phyloP scores from a whole-genome alignment of 106 monocot genomes.

The Dioscorea dumetorum region DNA sequence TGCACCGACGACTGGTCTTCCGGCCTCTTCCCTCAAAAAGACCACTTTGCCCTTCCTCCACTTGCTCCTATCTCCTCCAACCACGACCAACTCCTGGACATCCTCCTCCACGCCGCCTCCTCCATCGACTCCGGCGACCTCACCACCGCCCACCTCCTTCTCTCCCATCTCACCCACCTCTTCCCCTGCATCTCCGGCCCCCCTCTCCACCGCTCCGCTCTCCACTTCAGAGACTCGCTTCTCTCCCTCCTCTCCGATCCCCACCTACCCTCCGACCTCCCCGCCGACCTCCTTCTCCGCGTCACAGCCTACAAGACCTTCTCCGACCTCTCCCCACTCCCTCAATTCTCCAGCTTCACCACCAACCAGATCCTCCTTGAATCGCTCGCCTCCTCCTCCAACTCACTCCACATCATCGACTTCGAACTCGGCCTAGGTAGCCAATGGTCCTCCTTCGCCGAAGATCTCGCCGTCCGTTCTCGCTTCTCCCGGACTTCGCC shows the following conservation, averaged over 20 bases:
- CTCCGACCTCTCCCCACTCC: slow-evolving; percentile 67
- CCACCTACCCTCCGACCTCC: slow-evolving; percentile 6
- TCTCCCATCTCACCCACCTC: slow-evolving; percentile 69
- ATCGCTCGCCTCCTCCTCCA: slow-evolving; percentile 15
- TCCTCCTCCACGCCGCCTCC: slow-evolving; percentile 42
- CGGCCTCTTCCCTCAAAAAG: not conserved
- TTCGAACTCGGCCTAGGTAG: slow-evolving; percentile 90
- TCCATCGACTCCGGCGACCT: slow-evolving; percentile 42
- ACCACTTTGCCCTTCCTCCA: too few species aligned
- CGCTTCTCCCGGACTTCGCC: slow-evolving; percentile 17
- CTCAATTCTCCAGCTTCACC: slow-evolving; percentile 76
- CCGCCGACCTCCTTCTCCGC: slow-evolving; percentile 48
- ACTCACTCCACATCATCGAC: slow-evolving; percentile 68
- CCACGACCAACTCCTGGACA: slow-evolving; percentile 25
- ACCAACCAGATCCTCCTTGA: slow-evolving; percentile 81
- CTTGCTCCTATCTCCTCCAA: slow-evolving; percentile 7
- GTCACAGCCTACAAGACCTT: slow-evolving; percentile 59
- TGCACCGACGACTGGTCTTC: not conserved
- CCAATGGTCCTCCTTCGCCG: slow-evolving; percentile 93
- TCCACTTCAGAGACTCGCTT: slow-evolving; percentile 65
- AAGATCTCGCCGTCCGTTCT: slow-evolving; percentile 60
- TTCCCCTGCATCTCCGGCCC: slow-evolving; percentile 21
- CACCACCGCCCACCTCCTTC: slow-evolving; percentile 30
- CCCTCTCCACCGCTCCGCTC: slow-evolving; percentile 54
- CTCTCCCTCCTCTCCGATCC: slow-evolving; percentile 6